Evolutionary conservation across 768 basidiomycete species (phyloP).

Genomic region (Neoboletus brunneissimus): DNA sequence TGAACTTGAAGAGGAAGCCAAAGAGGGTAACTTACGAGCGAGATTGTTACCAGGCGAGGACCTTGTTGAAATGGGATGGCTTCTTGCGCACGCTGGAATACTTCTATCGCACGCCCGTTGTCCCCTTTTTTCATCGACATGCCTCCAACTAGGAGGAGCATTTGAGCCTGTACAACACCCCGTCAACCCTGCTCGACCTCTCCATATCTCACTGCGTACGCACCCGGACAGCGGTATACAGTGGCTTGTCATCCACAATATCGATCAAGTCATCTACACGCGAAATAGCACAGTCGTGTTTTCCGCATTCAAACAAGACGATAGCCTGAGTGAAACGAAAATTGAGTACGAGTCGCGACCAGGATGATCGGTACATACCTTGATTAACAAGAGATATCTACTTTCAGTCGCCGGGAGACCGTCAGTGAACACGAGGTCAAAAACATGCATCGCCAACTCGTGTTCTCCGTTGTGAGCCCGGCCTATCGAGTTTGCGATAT

Average conservation of each 20-base stretch:
- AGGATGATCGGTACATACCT: background rate
- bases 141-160: background rate
- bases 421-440: conserved; percentile 3
- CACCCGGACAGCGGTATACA: background rate
- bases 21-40: background rate
- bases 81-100: background rate
- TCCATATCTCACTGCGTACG: background rate
- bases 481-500: background rate
- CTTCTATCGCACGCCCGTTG: background rate
- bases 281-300: background rate
- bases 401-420: background rate
- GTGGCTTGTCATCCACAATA: background rate
- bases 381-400: conserved; percentile 7
- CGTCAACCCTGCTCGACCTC: background rate
- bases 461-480: background rate
- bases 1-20: background rate
- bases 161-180: background rate
- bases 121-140: background rate
- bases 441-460: background rate
- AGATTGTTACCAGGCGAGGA: background rate
- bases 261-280: background rate
- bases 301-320: background rate
- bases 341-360: background rate
- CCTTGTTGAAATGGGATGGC: background rate
- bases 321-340: background rate